A percentile compares a stretch with the other conserved stretches of the same genome.
Evolutionary conservation across 345 rosid genomes (phyloP).

Genomic region (Microcos paniculata): DNA sequence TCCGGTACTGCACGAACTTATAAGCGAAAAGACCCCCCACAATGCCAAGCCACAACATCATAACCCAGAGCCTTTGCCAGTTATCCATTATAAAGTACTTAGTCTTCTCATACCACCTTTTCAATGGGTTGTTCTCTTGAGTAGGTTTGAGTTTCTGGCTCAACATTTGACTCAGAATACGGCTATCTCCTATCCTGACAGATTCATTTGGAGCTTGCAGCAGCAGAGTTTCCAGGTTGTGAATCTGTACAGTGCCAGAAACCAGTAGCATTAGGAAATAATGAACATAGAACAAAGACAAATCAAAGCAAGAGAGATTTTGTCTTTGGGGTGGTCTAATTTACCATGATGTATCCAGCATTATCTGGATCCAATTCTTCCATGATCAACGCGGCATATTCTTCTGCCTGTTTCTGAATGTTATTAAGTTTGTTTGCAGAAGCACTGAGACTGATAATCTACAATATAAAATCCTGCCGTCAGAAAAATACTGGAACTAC

Average conservation of each 20-base stretch:
- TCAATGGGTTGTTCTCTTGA: conserved; percentile 51
- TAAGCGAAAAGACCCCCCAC: conserved; percentile 59
- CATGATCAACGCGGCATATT: conserved; percentile 84
- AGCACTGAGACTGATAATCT: conserved; percentile 86
- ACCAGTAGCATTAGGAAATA: neutral
- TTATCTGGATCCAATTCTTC: conserved; percentile 90
- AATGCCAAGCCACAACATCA: conserved; percentile 71
- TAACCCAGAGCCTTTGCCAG: conserved; percentile 83
- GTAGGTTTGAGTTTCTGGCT: conserved; percentile 86
- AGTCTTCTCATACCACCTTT: conserved; percentile 34
- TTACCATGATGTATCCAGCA: conserved; percentile 78
- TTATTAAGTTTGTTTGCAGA: conserved; percentile 83
- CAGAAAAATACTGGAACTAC: neutral
- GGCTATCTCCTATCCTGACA: conserved; percentile 61
- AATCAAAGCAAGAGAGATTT: neutral
- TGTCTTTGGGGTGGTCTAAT: neutral
- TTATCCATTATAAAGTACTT: conserved; percentile 76
- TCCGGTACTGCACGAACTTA: conserved; percentile 63
- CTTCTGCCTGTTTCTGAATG: conserved; percentile 81
- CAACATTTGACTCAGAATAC: conserved; percentile 65
- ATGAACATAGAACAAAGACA: neutral
- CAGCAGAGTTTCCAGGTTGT: conserved; percentile 66
- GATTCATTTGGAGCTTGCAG: conserved; percentile 83
- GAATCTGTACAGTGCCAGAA: conserved; percentile 38
- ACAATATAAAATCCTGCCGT: conserved; percentile 13